phyloP scores from a whole-genome alignment of 2,329 filamentous ascomycete species.

The Chrysoporthe austroafricana region DNA sequence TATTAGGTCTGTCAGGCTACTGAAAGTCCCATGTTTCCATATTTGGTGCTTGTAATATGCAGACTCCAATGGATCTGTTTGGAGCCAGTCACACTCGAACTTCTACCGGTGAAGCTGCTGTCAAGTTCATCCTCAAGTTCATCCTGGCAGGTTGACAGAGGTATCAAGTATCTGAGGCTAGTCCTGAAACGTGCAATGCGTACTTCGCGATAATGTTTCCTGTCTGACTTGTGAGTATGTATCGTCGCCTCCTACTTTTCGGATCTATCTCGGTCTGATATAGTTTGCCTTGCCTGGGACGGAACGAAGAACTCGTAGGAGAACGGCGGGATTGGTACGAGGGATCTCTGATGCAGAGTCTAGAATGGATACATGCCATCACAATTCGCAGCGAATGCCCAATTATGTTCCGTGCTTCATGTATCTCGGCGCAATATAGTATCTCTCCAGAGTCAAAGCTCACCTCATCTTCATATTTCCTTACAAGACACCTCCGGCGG shows the following conservation, averaged over 20 bases:
- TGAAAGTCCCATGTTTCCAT: neutral
- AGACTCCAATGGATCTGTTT: neutral
- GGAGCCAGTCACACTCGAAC: neutral
- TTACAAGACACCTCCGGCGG: neutral
- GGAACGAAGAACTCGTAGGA: neutral
- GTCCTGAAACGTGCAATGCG: neutral
- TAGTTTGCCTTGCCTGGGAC: neutral
- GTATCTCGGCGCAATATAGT: too few relatives aligned
- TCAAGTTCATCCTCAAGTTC: too few relatives aligned
- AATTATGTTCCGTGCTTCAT: too few relatives aligned
- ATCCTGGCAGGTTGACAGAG: neutral
- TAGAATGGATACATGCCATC: neutral
- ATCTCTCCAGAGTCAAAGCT: neutral
- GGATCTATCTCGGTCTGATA: neutral
- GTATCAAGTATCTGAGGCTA: neutral
- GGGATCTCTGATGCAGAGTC: neutral
- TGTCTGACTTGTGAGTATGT: neutral
- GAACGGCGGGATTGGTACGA: neutral
- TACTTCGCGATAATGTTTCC: neutral
- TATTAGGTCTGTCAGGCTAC: neutral
- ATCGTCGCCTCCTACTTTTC: neutral
- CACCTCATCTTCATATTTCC: neutral
- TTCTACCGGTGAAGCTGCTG: neutral
- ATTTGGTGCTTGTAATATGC: neutral
- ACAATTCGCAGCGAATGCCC: too few relatives aligned